Evolutionary conservation across 2,329 filamentous ascomycete genomes (phyloP), one percentile per base, ranked within the genome.

Genomic region (Helicocarpus griseus): DNA sequence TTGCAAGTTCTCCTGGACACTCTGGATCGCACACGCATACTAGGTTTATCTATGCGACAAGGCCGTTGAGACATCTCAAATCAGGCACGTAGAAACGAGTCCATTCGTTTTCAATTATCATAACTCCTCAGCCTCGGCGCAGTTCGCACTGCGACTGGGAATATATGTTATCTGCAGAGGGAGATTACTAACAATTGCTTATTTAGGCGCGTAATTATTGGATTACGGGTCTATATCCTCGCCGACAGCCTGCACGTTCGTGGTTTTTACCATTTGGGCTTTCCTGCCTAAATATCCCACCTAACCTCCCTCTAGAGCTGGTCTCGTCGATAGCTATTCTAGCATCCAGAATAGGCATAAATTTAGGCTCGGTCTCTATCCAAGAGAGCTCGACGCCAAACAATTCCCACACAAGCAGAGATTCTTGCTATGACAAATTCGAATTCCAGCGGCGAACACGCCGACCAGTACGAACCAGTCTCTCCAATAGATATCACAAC

Each of bases 401-500:
- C 31, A 35, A 47, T 29, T 17, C 13, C 19, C 28, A 17, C 14
- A 19, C 19, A 13, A 47, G 22, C 21, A 28, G 21, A 35, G 9
- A 14, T 41, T 31, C 26, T 29, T 54, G 53, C 48, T 45, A 57
- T 57, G 56, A 35, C 52, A 33, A 50, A 36, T 43, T 54, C 54
- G 45, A 50, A 57, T 8, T 40, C 44, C n/a, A 45, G 48, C 45
- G 48, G 51, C 50, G 44, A 54, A 21, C 29, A 17, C 33, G 41
- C 51, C 44, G 52, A 54, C 8, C 33, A 56, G 22, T 48, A 39
- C 5, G 54, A 66, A 50, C 66, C 67, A 35, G 66, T 69, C 35
- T 65, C 67, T n/a, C 69, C 70, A 22, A 53, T 63, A 31, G 69
- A 72, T 57, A 60, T 72, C 60, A 39, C 66, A 60, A 56, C 58